phyloP scores from a whole-genome alignment of 1,284 basidiomycete species.

The Bjerkandera adusta region DNA sequence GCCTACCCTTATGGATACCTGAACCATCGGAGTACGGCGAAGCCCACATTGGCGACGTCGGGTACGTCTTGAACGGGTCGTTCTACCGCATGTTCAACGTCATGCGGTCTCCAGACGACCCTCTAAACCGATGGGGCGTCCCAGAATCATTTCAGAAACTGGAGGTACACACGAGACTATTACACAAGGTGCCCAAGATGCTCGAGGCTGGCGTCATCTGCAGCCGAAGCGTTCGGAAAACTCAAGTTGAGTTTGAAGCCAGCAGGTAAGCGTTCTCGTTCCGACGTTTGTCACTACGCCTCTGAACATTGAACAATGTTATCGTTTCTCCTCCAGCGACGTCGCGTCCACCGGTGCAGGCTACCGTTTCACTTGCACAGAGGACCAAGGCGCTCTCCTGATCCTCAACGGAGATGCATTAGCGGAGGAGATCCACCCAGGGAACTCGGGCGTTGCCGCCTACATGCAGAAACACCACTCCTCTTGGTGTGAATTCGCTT shows the following conservation, averaged over 20 bases:
- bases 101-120: not conserved
- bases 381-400: slow-evolving; percentile 6
- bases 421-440: slow-evolving; percentile 1
- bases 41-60: slow-evolving; percentile 13
- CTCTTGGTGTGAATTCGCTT: slow-evolving; percentile 1
- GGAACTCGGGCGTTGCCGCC: slow-evolving; percentile 3
- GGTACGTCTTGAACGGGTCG: slow-evolving; percentile 7
- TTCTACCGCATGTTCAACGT: slow-evolving; percentile 12
- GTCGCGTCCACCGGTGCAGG: not conserved
- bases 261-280: not conserved
- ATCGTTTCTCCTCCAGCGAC: not conserved
- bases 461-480: slow-evolving; percentile 4
- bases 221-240: not conserved
- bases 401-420: slow-evolving; percentile 2
- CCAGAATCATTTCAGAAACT: too few relatives aligned
- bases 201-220: slow-evolving; percentile 1
- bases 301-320: not conserved
- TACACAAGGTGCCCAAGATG: not conserved
- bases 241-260: not conserved
- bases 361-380: slow-evolving; percentile 1
- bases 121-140: not conserved
- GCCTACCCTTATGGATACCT: slow-evolving; percentile 2
- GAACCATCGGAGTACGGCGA: slow-evolving; percentile 1
- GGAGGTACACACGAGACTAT: too few relatives aligned
- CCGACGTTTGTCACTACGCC: not conserved